These are phyloP conservation scores for Podila clonocystis DNA, from an alignment of 192 early-diverging fungal genomes.

Conservation along the genomic window DNA sequence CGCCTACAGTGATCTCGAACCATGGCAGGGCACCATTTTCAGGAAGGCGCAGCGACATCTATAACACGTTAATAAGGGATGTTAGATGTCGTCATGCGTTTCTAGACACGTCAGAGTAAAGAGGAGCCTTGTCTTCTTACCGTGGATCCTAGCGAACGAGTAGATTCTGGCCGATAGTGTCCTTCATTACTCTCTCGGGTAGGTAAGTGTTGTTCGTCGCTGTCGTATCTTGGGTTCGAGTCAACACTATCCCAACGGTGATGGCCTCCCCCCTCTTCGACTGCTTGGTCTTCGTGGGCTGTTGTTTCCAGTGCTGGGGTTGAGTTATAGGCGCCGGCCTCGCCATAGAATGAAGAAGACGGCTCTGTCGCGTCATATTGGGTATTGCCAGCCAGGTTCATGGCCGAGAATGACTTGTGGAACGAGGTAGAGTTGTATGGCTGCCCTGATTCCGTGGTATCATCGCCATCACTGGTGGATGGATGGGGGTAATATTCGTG, in stretches of 20 bases:
- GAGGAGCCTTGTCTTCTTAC: not conserved
- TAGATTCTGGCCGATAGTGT: constrained; percentile 42
- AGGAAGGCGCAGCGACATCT: constrained; percentile 53
- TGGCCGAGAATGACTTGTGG: constrained; percentile 29
- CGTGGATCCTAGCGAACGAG: constrained; percentile 41
- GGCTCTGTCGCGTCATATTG: not conserved
- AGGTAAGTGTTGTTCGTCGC: constrained; percentile 11
- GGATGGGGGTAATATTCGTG: constrained; percentile 45
- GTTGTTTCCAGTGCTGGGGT: not conserved
- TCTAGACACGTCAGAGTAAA: not conserved
- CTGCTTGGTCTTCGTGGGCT: constrained; percentile 4
- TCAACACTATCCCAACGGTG: constrained; percentile 39
- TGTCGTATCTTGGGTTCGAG: constrained; percentile 32
- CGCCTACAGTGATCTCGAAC: constrained; percentile 78
- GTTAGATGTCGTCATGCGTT: not conserved
- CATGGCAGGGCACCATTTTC: constrained; percentile 57
- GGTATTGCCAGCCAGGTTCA: constrained; percentile 19
- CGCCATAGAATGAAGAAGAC: constrained; percentile 1
- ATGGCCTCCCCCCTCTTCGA: constrained; percentile 15
- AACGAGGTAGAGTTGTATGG: constrained; percentile 9
- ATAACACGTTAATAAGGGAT: not conserved
- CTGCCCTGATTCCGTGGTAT: not conserved
- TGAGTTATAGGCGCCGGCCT: not conserved
- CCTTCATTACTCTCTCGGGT: not conserved
- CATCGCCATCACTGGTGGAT: not conserved